Percentiles rank a stretch among this genome's conserved stretches.
Conservation (phyloP, 2,329 filamentous ascomycete species). For the Fusarium sp. region DNA sequence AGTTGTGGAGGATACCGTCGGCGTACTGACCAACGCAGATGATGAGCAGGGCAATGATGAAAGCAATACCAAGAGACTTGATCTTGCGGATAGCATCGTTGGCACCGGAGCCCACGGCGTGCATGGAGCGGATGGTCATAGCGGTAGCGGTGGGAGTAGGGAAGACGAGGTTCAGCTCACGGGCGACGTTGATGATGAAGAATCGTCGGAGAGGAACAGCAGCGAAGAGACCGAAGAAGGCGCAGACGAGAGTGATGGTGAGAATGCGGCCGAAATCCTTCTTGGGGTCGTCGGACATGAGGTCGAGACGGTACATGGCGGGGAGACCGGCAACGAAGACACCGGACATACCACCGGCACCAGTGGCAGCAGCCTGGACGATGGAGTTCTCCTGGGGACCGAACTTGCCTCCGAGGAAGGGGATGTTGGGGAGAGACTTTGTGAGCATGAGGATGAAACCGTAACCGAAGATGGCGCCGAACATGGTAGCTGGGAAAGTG, state of each 20-base stretch:
- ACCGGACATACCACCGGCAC: slow-evolving; percentile 67
- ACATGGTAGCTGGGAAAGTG: slow-evolving; percentile 62
- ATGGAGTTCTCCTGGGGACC: slow-evolving; percentile 74
- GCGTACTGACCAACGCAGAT: slow-evolving; percentile 71
- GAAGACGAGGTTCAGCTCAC: slow-evolving; percentile 70
- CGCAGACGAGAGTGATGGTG: slow-evolving; percentile 70
- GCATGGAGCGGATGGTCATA: slow-evolving; percentile 73
- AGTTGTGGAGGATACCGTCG: slow-evolving; percentile 70
- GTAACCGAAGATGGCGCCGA: slow-evolving; percentile 70
- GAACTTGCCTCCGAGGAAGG: slow-evolving; percentile 65
- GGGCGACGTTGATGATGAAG: slow-evolving; percentile 74
- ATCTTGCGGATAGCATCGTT: slow-evolving; percentile 67
- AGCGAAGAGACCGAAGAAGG: slow-evolving; percentile 74
- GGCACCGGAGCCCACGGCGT: slow-evolving; percentile 65
- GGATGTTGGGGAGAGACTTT: slow-evolving; percentile 61
- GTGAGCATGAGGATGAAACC: slow-evolving; percentile 67
- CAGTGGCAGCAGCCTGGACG: slow-evolving; percentile 69
- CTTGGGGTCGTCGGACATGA: slow-evolving; percentile 62
- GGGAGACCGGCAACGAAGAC: slow-evolving; percentile 71
- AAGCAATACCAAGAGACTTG: slow-evolving; percentile 65
- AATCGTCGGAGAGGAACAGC: slow-evolving; percentile 74
- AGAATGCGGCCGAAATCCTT: slow-evolving; percentile 69
- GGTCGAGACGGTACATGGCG: slow-evolving; percentile 68
- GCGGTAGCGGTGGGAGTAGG: slow-evolving; percentile 70
- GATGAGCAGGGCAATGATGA: slow-evolving; percentile 62